Percentiles rank a stretch among this genome's conserved stretches.
Conservation (phyloP, 176 grass and related monocot genomes). For the Olyra latifolia region DNA sequence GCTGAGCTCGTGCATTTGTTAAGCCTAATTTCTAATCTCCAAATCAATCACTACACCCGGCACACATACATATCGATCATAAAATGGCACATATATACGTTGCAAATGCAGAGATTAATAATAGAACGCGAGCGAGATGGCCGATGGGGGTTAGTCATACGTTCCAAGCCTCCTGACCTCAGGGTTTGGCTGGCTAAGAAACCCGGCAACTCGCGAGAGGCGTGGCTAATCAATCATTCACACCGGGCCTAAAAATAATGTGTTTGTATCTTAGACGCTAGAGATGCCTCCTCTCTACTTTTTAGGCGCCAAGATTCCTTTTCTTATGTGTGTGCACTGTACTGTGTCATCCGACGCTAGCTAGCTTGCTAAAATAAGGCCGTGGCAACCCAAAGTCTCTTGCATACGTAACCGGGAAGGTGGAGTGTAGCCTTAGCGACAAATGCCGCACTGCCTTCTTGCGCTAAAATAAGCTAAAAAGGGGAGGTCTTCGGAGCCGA, state of each 20-base stretch:
- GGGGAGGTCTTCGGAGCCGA: neutral
- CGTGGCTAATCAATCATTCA: constrained; percentile 47
- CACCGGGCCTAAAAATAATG: constrained; percentile 45
- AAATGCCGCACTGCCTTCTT: constrained; percentile 27
- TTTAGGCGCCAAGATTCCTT: constrained; percentile 52
- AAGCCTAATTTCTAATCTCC: constrained; percentile 6
- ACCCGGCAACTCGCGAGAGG: constrained; percentile 36
- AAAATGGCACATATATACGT: neutral
- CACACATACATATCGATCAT: neutral
- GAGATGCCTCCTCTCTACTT: constrained; percentile 51
- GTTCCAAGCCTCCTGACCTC: constrained; percentile 26
- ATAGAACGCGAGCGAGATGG: neutral
- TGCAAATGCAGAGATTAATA: neutral
- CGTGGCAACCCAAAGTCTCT: constrained; percentile 30
- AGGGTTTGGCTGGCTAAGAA: constrained; percentile 19
- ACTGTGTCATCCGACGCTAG: constrained; percentile 9
- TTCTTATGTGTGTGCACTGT: constrained; percentile 3
- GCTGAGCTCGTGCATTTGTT: constrained; percentile 1
- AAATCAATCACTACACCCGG: neutral
- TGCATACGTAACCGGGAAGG: constrained; percentile 43
- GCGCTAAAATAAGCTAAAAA: constrained; percentile 23
- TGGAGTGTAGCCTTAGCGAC: constrained; percentile 23
- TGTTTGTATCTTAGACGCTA: constrained; percentile 57
- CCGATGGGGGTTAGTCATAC: constrained; percentile 10
- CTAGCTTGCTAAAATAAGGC: constrained; percentile 44